These are phyloP conservation scores for Reutealis trisperma DNA, from an alignment of 345 rosid species.

Conservation along the genomic window DNA sequence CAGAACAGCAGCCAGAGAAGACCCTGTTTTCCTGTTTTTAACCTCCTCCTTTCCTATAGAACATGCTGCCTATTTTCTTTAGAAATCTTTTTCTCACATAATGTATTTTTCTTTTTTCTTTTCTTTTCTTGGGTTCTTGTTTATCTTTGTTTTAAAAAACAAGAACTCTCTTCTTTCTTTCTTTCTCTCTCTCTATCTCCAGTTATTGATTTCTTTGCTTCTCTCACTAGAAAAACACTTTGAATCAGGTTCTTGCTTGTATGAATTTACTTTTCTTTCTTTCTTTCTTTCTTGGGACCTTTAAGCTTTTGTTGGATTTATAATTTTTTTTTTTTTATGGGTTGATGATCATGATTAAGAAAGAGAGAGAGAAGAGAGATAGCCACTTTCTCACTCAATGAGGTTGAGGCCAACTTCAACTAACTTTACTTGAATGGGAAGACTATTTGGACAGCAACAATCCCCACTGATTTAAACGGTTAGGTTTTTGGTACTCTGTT, in stretches of 20 bases:
- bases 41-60: slow-evolving; percentile 28
- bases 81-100: background rate
- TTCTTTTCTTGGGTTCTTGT: background rate
- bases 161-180: background rate
- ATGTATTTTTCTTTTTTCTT: background rate
- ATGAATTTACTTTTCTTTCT: slow-evolving; percentile 21
- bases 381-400: slow-evolving; percentile 63
- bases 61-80: slow-evolving; percentile 16
- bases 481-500: slow-evolving; percentile 24
- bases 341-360: slow-evolving; percentile 25
- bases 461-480: slow-evolving; percentile 29
- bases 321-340: slow-evolving; percentile 14
- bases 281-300: slow-evolving; percentile 19
- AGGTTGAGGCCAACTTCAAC: slow-evolving; percentile 39
- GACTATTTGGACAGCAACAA: slow-evolving; percentile 44
- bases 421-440: slow-evolving; percentile 54
- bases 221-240: slow-evolving; percentile 19
- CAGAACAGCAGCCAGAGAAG: slow-evolving; percentile 34
- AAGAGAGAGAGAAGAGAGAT: slow-evolving; percentile 28
- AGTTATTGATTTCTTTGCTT: background rate
- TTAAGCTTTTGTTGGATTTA: slow-evolving; percentile 39
- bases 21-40: slow-evolving; percentile 30
- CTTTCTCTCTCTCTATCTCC: background rate
- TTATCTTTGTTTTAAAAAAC: background rate
- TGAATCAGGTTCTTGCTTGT: slow-evolving; percentile 29